A percentile compares a stretch with the other conserved stretches of the same genome.
Conservation (phyloP, 1,139 yeast genomes). For the Kodamaea plutei region DNA sequence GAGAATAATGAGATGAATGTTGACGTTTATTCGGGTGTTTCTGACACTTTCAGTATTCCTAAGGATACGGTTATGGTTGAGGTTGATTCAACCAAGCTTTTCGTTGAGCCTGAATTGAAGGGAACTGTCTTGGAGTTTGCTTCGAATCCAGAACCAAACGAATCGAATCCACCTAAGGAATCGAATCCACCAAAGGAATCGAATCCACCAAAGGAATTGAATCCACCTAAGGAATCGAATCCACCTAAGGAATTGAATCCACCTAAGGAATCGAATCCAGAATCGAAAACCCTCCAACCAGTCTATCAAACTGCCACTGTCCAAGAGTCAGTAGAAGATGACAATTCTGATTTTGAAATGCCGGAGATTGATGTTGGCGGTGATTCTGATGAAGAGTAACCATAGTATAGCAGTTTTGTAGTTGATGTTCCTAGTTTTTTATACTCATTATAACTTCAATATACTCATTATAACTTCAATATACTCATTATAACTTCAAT, state of each 20-base stretch:
- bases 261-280: neutral
- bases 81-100: conserved; percentile 6
- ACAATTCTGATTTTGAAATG: conserved; percentile 53
- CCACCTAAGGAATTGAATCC: neutral
- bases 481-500: no score
- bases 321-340: conserved; percentile 26
- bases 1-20: neutral
- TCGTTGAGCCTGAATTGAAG: conserved; percentile 7
- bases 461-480: no score
- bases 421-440: no score
- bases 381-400: conserved; percentile 23
- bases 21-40: neutral
- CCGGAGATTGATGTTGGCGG: conserved; percentile 49
- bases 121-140: conserved; percentile 9
- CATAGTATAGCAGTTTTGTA: no score
- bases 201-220: neutral
- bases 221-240: neutral
- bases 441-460: no score
- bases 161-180: neutral
- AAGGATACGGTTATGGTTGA: conserved; percentile 10
- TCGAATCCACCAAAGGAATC: neutral
- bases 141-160: conserved; percentile 1
- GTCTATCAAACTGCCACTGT: conserved; percentile 7
- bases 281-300: neutral
- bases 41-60: conserved; percentile 1